A percentile compares a stretch with the other conserved stretches of the same genome.
phyloP scores from a whole-genome alignment of 2,329 filamentous ascomycete genomes.

The Pyrenochaeta sp. region DNA sequence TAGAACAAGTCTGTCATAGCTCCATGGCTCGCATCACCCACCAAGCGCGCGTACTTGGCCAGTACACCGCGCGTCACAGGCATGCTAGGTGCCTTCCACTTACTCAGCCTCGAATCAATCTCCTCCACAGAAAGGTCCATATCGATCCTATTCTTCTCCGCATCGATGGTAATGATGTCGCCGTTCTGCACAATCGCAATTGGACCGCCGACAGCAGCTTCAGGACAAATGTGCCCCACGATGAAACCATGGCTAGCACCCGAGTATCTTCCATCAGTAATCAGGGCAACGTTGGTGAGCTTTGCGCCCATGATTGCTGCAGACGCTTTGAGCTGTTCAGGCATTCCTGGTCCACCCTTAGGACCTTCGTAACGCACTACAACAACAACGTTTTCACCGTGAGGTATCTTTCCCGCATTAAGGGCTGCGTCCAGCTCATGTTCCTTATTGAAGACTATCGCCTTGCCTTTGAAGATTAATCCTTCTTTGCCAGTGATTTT shows the following conservation, averaged over 20 bases:
- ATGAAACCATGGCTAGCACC: constrained; percentile 93
- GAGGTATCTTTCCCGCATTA: constrained; percentile 72
- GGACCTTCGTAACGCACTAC: constrained; percentile 95
- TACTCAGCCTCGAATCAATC: constrained; percentile 67
- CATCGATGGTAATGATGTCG: constrained; percentile 86
- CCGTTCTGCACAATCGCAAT: constrained; percentile 84
- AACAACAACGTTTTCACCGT: constrained; percentile 83
- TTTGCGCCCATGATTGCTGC: constrained; percentile 94
- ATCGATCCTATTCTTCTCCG: constrained; percentile 74
- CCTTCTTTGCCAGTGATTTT: constrained; percentile 98
- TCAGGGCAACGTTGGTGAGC: constrained; percentile 84
- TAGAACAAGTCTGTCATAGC: constrained; percentile 83
- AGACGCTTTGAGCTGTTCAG: constrained; percentile 87
- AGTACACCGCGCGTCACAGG: constrained; percentile 82
- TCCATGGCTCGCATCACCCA: constrained; percentile 90
- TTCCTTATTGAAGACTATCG: constrained; percentile 88
- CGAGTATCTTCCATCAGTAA: constrained; percentile 90
- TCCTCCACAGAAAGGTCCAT: constrained; percentile 79
- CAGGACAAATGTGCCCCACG: constrained; percentile 90
- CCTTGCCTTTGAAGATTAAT: constrained; percentile 79
- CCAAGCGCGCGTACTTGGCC: constrained; percentile 88
- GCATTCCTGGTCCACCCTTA: constrained; percentile 94
- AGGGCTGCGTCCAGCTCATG: constrained; percentile 78
- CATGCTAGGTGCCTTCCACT: constrained; percentile 76
- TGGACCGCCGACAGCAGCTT: constrained; percentile 87